Evolutionary conservation across 768 basidiomycete genomes (phyloP), one percentile per base, ranked within the genome.

Genomic region (Paxillus ammoniavirescens): DNA sequence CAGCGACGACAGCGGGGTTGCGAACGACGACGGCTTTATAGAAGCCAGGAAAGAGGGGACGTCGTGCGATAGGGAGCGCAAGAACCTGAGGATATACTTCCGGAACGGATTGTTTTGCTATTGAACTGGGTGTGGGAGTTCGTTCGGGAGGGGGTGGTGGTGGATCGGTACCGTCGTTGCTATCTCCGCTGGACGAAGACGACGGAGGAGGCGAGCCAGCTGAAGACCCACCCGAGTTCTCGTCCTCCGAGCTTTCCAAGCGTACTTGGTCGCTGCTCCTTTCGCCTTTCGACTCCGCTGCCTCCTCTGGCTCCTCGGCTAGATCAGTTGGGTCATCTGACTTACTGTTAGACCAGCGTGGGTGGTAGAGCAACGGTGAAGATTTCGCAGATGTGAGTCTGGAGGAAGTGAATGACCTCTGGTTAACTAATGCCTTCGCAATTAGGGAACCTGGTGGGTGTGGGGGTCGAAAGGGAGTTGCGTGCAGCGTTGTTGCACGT

Each of bases 11-110:
- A 0, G 84, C 80, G 0, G 93, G 92, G 60, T 98, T 91, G 18
- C 87, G 83, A 48, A 99, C 81, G 53, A 98, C 93, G 47, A 98
- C 95, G 2, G 95, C 96, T 69, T 98, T 97, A 80, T 98, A 98
- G 72, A 98, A 97, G 30, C 94, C 93, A 4, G 96, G 96, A 75
- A 98, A 98, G 43, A 98, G 85, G 1, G 96, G 96, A 15, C 96
- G 82, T 41, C 94, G 86, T 31, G 93, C 93, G 55, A 98, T 98
- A 4, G 96, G 96, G 0, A 98, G 82, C 2, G 95, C 96, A 26
- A 98, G 82, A 41, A 98, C 87, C 67, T 96, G 92, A 1, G 96
- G 95, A 70, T 98, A 98, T 54, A 83, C 65, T 69, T 93, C 92
- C 1, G 95, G 94, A 4, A 97, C 86, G 14, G 89, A 86, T 53